A percentile compares a stretch with the other conserved stretches of the same genome.
Evolutionary conservation across 768 basidiomycete genomes (phyloP).

Genomic region (Auricularia cornea): DNA sequence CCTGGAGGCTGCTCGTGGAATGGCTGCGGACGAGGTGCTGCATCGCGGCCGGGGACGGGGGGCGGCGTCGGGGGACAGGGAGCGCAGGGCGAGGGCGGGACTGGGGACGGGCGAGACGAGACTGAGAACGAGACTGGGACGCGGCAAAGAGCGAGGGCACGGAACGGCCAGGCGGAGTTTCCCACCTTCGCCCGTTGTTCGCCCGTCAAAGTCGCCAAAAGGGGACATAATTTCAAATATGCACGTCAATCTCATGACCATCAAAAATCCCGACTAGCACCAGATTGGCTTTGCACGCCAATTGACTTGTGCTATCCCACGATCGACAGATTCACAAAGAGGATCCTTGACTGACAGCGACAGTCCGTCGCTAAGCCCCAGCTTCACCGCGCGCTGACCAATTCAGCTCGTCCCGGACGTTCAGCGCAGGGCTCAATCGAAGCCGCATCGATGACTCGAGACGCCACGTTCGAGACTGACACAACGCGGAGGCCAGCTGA

Average conservation of each 20-base stretch:
- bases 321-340: no score
- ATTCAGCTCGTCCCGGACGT: no score
- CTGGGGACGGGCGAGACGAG: background rate
- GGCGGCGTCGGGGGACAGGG: background rate
- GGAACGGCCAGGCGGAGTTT: background rate
- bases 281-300: background rate
- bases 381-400: no score
- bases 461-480: no score
- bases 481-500: no score
- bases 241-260: background rate
- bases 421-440: no score
- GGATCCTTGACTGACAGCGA: no score
- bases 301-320: no score
- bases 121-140: background rate
- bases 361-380: no score
- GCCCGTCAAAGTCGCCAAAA: background rate
- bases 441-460: no score
- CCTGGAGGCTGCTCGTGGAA: background rate
- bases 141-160: background rate
- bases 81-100: background rate
- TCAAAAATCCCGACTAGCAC: background rate
- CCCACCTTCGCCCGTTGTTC: background rate
- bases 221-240: background rate
- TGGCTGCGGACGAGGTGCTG: background rate
- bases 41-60: background rate